Base-by-base conservation (phyloP, 345 rosid species). In the Ceriops zippeliana region DNA sequence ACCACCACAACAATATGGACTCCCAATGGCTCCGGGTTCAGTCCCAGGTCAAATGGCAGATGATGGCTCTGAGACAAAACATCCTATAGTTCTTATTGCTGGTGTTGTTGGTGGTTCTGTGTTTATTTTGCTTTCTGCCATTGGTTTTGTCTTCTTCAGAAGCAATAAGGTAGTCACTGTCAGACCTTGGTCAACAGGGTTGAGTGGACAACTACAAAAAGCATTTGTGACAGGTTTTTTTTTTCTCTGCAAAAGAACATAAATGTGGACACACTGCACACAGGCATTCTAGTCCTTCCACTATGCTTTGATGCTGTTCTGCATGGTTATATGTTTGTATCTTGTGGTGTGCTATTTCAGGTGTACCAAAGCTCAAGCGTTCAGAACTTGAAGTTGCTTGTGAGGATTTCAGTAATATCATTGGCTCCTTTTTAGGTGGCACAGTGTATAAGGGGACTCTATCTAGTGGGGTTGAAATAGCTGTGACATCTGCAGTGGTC, bases 351-450 rank as follows among this genome's bases (percentile, higher is more conserved):
- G 59, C 31, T n/a, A 42, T 73, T 76, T 65, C 96, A 91, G 96
- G 90, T 62, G 92, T 86, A 19, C 98, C 96, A 3, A 88, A 84
- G 78, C 85, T 90, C 56, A 86, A 87, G 81, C 83, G 93, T 62
- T 72, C 90, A 52, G 99, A 95, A 76, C 90, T 95, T 66, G 87
- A 82, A 80, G 90, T 88, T 54, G 99, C 97, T 24, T 91, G 99
- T 61, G 99, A 95, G 79, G 99, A 91, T 78, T 95, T 95, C 73
- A 95, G 98, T 66, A 95, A 95, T 72, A 85, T 95, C 73, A 90
- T 95, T 31, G 99, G 91, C 34, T 69, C 86, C 53, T 86, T 86
- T 66, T 79, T 90, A 9, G 86, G 83, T 53, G 91, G 93, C 22
- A 83, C 81, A 4, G 82, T 89, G 21, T 96, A 92, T 59, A 96